phyloP scores from a whole-genome alignment of 2,329 filamentous ascomycete species.

The Exophiala aquamarina region DNA sequence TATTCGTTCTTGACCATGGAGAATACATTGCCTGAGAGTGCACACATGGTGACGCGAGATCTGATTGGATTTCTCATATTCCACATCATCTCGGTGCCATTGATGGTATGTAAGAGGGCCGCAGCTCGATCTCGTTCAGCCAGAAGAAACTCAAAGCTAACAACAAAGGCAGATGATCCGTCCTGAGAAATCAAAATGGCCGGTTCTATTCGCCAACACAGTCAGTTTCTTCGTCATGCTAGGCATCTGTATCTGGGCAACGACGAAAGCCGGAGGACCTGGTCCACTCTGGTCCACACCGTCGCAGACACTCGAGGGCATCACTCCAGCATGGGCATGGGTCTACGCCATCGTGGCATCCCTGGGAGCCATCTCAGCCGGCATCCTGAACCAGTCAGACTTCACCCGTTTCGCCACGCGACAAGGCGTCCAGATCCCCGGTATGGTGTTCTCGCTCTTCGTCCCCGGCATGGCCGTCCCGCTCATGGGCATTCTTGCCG shows the following conservation, averaged over 20 bases:
- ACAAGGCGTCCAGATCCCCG: conserved; percentile 31
- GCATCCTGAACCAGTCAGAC: conserved; percentile 46
- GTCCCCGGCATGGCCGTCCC: conserved; percentile 41
- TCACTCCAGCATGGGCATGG: conserved; percentile 4
- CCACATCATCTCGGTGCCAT: conserved; percentile 8
- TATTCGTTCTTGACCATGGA: conserved; percentile 37
- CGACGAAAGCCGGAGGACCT: neutral
- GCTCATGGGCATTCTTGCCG: conserved; percentile 9
- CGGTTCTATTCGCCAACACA: conserved; percentile 8
- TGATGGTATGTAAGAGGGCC: conserved; percentile 4
- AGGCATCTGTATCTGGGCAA: conserved; percentile 10
- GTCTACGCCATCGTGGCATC: conserved; percentile 37
- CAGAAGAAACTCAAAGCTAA: neutral
- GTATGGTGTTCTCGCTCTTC: conserved; percentile 39
- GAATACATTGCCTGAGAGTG: conserved; percentile 35
- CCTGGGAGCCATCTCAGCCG: conserved; percentile 45
- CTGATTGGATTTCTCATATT: conserved; percentile 40
- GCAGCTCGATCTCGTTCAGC: no score
- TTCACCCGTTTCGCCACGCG: conserved; percentile 53
- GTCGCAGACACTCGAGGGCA: neutral
- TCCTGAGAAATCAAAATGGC: conserved; percentile 9
- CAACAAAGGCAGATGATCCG: conserved; percentile 4
- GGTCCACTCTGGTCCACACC: conserved; percentile 1
- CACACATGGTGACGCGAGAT: conserved; percentile 36
- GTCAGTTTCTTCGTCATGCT: conserved; percentile 9